These are phyloP conservation scores for Polygonum aviculare DNA, from an alignment of 148 eudicot genomes.

Conservation along the genomic window DNA sequence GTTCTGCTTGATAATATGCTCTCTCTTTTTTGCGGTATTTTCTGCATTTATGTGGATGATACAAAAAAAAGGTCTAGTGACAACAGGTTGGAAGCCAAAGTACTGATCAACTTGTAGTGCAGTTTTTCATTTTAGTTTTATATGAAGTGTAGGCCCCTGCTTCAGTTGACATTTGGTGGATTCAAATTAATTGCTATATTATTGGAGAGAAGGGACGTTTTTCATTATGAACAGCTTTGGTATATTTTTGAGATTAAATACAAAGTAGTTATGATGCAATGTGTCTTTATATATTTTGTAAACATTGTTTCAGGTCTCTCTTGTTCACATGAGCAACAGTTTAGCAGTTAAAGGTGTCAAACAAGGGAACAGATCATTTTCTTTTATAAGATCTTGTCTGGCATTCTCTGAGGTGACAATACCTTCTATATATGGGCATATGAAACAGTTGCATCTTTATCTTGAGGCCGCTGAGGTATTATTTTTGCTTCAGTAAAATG, in stretches of 20 bases:
- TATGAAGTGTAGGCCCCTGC: background rate
- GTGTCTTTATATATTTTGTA: background rate
- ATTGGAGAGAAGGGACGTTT: background rate
- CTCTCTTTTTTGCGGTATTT: background rate
- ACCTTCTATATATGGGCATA: constrained; percentile 44
- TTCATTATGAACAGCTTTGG: background rate
- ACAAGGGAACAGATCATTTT: constrained; percentile 26
- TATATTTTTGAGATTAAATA: background rate
- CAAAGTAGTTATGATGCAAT: background rate
- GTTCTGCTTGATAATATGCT: background rate
- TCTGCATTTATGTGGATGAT: background rate
- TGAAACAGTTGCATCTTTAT: constrained; percentile 51
- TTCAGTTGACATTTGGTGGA: background rate
- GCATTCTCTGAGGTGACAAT: constrained; percentile 73
- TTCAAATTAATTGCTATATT: background rate
- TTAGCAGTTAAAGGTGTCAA: constrained; percentile 41
- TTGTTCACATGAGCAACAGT: constrained; percentile 55
- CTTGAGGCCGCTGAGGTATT: constrained; percentile 71
- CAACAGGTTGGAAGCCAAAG: background rate
- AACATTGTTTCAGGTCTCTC: constrained; percentile 45
- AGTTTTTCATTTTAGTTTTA: background rate
- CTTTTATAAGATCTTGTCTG: constrained; percentile 57
- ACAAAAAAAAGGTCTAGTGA: too few relatives aligned
- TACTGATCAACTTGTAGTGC: background rate
- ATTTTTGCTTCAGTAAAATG: background rate